These are phyloP conservation scores for Penicillium occitanis DNA, from an alignment of 2,329 filamentous ascomycete genomes.

Conservation along the genomic window DNA sequence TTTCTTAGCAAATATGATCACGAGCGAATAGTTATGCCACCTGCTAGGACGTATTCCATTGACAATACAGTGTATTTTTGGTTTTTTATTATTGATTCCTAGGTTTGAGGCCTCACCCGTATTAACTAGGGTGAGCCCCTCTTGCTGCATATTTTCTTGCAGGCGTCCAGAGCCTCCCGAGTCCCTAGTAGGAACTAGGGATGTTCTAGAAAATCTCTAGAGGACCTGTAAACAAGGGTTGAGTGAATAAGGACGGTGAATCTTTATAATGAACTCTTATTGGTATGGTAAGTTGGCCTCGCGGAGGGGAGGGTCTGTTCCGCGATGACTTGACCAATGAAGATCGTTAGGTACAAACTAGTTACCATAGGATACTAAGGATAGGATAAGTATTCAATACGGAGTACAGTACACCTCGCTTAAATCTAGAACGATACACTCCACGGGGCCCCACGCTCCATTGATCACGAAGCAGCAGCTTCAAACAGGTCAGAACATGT, in stretches of 20 bases:
- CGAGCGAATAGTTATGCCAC: no score
- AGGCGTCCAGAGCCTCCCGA: no score
- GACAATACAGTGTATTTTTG: no score
- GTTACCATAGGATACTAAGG: neutral
- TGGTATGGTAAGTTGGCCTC: neutral
- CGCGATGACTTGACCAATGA: slow-evolving; percentile 8
- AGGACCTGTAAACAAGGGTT: neutral
- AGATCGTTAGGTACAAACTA: neutral
- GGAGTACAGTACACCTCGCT: neutral
- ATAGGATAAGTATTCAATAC: no score
- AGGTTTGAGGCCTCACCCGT: no score
- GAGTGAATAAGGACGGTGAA: neutral
- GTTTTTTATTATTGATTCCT: no score
- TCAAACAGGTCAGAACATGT: slow-evolving; percentile 1
- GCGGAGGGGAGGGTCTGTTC: slow-evolving; percentile 10
- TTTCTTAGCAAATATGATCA: no score
- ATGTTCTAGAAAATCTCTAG: neutral
- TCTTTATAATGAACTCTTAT: neutral
- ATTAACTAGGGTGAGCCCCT: no score
- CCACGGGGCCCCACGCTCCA: neutral
- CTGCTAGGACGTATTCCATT: no score
- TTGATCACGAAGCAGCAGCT: neutral
- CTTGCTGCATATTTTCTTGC: no score
- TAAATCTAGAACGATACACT: neutral
- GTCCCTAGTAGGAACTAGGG: no score